These are phyloP conservation scores for Gautieria morchelliformis DNA, from an alignment of 768 basidiomycete genomes.

Conservation along the genomic window DNA sequence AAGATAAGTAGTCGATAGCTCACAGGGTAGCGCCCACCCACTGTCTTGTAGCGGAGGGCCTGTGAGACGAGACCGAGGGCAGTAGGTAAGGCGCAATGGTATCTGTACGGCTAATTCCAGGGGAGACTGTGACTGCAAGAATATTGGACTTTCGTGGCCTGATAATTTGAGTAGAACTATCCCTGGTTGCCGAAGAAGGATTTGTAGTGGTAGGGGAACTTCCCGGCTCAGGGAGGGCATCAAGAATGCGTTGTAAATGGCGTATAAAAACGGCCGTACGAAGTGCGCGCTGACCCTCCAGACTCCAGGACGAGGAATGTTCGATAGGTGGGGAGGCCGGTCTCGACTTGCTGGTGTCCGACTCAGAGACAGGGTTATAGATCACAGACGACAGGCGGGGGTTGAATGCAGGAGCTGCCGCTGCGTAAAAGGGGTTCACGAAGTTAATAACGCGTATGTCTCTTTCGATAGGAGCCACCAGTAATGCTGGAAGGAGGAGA, in stretches of 20 bases:
- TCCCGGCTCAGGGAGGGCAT: conserved; percentile 62
- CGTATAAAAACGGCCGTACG: conserved; percentile 54
- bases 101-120: conserved; percentile 66
- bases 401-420: conserved; percentile 45
- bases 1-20: conserved; percentile 15
- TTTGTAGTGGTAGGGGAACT: conserved; percentile 29
- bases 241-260: conserved; percentile 77
- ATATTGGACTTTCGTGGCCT: conserved; percentile 61
- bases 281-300: conserved; percentile 57
- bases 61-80: conserved; percentile 19
- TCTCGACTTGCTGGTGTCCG: conserved; percentile 4
- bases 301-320: conserved; percentile 30
- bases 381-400: conserved; percentile 21
- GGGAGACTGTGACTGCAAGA: conserved; percentile 61
- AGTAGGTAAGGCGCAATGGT: conserved; percentile 42
- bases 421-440: conserved; percentile 85
- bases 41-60: conserved; percentile 26
- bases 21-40: conserved; percentile 30
- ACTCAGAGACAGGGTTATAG: conserved; percentile 9
- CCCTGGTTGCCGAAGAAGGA: conserved; percentile 12
- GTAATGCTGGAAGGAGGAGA: conserved; percentile 65
- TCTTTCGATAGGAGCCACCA: conserved; percentile 78
- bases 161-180: conserved; percentile 20
- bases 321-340: conserved; percentile 12
- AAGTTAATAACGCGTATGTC: conserved; percentile 85